These are phyloP conservation scores for Coffea eugenioides DNA, from an alignment of 257 asterid species.

Conservation along the genomic window DNA sequence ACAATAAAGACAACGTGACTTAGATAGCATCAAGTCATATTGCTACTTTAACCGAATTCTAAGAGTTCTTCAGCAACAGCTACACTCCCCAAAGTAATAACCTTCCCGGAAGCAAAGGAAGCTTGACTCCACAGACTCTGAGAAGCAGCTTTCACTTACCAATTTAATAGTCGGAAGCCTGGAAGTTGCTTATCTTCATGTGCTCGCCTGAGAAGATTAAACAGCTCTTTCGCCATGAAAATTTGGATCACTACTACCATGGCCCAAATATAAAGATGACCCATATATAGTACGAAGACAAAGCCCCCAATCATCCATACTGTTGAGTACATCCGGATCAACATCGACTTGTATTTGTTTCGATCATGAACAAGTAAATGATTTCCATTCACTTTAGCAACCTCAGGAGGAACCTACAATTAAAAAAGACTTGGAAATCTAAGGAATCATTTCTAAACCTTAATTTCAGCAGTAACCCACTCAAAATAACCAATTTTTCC, in stretches of 20 bases:
- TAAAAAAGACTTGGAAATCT: constrained; percentile 14
- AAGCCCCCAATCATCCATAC: constrained; percentile 99
- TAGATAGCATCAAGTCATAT: neutral
- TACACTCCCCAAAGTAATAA: neutral
- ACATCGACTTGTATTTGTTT: constrained; percentile 91
- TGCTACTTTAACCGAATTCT: neutral
- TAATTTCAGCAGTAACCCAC: neutral
- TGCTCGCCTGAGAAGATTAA: constrained; percentile 77
- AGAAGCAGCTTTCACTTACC: constrained; percentile 45
- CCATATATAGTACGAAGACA: constrained; percentile 76
- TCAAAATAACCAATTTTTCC: neutral
- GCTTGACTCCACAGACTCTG: neutral
- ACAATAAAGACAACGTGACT: constrained; percentile 1
- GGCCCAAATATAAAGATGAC: constrained; percentile 96
- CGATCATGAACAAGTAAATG: constrained; percentile 73
- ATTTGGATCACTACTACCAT: constrained; percentile 90
- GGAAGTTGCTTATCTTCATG: constrained; percentile 94
- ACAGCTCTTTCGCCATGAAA: constrained; percentile 89
- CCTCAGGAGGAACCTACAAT: constrained; percentile 67
- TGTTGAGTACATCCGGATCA: constrained; percentile 77
- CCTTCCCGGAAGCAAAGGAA: neutral
- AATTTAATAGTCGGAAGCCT: constrained; percentile 92
- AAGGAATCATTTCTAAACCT: constrained; percentile 14
- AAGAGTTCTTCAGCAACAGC: neutral
- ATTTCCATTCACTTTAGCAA: constrained; percentile 49